Evolutionary conservation across 2,329 filamentous ascomycete genomes (phyloP).

Genomic region (Nothophaeocryptopus gaeumannii): DNA sequence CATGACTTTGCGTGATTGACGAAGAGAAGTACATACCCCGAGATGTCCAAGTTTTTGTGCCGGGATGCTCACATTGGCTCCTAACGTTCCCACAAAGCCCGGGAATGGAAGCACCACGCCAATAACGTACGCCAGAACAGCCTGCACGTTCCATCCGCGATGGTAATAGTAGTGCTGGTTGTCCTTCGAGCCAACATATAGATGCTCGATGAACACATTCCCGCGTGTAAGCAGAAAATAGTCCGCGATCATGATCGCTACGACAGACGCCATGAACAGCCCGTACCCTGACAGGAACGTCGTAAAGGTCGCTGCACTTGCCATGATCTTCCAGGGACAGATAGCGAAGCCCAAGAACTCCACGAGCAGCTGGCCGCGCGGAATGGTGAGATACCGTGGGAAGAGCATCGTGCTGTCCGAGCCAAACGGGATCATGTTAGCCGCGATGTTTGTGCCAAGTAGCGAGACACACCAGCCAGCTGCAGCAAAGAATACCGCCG

Average conservation of each 20-base stretch:
- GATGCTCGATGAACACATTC: conserved; percentile 34
- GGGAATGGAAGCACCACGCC: conserved; percentile 57
- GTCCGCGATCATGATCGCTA: conserved; percentile 59
- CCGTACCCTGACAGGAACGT: conserved; percentile 59
- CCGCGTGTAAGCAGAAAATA: conserved; percentile 53
- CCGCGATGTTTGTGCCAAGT: conserved; percentile 40
- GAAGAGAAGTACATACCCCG: too few species aligned
- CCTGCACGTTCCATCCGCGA: conserved; percentile 57
- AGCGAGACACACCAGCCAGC: conserved; percentile 37
- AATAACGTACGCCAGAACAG: conserved; percentile 55
- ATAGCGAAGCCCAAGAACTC: conserved; percentile 51
- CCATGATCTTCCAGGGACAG: conserved; percentile 66
- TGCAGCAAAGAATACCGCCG: conserved; percentile 41
- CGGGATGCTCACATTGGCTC: conserved; percentile 13
- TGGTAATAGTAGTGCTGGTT: conserved; percentile 52
- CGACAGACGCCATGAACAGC: conserved; percentile 63
- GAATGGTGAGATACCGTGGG: conserved; percentile 50
- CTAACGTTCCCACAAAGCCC: conserved; percentile 50
- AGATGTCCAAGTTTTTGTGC: too few species aligned
- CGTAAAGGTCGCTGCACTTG: conserved; percentile 57
- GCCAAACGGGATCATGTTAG: conserved; percentile 39
- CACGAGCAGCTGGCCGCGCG: conserved; percentile 35
- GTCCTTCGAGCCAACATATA: conserved; percentile 50
- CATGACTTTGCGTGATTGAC: too few species aligned
- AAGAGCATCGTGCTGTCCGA: conserved; percentile 40